Evolutionary conservation across 176 grass and related monocot genomes (phyloP).

Genomic region (Thinopyrum elongatum): DNA sequence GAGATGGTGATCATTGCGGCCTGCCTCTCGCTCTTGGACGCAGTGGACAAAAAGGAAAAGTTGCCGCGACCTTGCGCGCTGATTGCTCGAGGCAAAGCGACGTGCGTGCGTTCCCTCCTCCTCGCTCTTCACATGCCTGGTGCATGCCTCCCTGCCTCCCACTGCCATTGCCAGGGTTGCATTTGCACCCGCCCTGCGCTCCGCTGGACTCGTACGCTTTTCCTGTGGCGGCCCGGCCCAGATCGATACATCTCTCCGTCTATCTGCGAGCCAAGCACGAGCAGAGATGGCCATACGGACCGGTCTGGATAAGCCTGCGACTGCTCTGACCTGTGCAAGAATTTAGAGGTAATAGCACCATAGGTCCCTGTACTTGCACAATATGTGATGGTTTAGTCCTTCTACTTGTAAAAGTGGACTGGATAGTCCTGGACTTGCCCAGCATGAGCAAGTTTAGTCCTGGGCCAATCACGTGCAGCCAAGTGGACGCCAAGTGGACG

Average conservation of each 20-base stretch:
- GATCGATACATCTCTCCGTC: too few species aligned
- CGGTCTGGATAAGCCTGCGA: neutral
- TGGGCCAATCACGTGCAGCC: too few species aligned
- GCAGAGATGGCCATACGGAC: neutral
- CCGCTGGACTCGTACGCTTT: neutral
- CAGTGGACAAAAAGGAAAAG: slow-evolving; percentile 34
- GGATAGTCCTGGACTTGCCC: too few species aligned
- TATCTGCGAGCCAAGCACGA: neutral
- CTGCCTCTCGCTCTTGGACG: neutral
- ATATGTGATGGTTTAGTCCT: too few species aligned
- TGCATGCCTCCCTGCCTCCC: neutral
- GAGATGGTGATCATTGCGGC: slow-evolving; percentile 1
- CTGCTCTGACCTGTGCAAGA: neutral
- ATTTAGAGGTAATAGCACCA: too few species aligned
- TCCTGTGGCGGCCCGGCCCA: neutral
- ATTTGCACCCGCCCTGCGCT: neutral
- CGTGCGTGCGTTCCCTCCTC: neutral
- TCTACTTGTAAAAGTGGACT: too few species aligned
- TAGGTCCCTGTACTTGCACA: too few species aligned
- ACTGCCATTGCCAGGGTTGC: slow-evolving; percentile 14
- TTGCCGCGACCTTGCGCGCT: neutral
- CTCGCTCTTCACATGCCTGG: neutral
- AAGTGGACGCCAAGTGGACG: too few species aligned
- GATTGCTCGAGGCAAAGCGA: slow-evolving; percentile 30
- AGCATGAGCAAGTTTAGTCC: too few species aligned